Conservation (phyloP, 2,329 filamentous ascomycete species). For the Penicillium fuscoglaucum region DNA sequence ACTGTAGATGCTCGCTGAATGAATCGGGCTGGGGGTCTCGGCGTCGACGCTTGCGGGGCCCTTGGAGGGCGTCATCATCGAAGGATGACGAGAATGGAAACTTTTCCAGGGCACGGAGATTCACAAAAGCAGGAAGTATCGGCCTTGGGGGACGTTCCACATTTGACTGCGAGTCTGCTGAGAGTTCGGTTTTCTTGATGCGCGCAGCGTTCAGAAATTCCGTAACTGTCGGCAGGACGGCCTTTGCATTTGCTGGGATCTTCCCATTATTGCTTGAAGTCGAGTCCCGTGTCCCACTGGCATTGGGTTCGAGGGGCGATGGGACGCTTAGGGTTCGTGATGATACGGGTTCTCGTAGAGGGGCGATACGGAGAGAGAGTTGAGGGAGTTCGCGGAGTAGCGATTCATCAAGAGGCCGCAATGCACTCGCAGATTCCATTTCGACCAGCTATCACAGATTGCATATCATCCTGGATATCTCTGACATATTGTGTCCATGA, state of each 20-base stretch:
- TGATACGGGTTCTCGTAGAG: slow-evolving; percentile 49
- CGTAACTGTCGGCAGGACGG: slow-evolving; percentile 34
- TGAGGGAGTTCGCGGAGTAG: slow-evolving; percentile 45
- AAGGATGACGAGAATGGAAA: slow-evolving; percentile 43
- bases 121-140: slow-evolving; percentile 49
- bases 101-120: slow-evolving; percentile 49
- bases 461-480: slow-evolving; percentile 7
- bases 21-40: slow-evolving; percentile 44
- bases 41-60: slow-evolving; percentile 45
- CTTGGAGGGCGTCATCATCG: slow-evolving; percentile 37
- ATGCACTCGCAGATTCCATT: slow-evolving; percentile 13
- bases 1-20: slow-evolving; percentile 48
- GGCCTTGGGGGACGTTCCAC: slow-evolving; percentile 43
- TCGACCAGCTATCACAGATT: slow-evolving; percentile 5
- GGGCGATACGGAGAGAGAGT: slow-evolving; percentile 48
- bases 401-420: slow-evolving; percentile 44
- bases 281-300: slow-evolving; percentile 35
- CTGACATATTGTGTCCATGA: slow-evolving; percentile 4
- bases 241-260: slow-evolving; percentile 33
- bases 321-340: slow-evolving; percentile 44
- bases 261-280: slow-evolving; percentile 32
- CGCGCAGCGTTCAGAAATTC: slow-evolving; percentile 40
- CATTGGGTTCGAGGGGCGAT: slow-evolving; percentile 49
- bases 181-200: slow-evolving; percentile 38
- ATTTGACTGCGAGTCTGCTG: slow-evolving; percentile 32